phyloP scores from a whole-genome alignment of 305 asterid genomes.

The Euphrasia arctica region DNA sequence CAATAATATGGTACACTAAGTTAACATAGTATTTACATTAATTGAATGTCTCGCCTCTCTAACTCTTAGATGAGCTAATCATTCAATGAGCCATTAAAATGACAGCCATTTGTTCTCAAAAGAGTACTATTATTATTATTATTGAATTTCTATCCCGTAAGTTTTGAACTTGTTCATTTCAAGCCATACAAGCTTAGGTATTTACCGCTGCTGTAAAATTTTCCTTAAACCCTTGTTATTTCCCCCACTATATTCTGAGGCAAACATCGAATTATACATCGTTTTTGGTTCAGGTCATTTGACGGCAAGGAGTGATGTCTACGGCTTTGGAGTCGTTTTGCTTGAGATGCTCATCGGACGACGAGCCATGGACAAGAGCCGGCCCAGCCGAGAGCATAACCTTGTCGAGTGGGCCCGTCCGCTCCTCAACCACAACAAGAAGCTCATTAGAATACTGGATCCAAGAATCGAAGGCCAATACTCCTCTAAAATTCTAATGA shows the following conservation, averaged over 20 bases:
- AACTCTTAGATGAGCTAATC: background rate
- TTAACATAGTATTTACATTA: too few species aligned
- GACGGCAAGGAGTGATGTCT: conserved; percentile 81
- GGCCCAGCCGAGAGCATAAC: conserved; percentile 88
- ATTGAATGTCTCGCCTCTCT: background rate
- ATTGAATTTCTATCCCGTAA: too few species aligned
- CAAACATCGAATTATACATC: background rate
- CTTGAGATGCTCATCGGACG: conserved; percentile 88
- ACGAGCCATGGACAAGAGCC: conserved; percentile 76
- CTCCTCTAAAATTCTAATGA: conserved; percentile 47
- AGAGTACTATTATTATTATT: background rate
- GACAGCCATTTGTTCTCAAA: background rate
- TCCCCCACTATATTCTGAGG: background rate
- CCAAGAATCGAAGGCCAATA: conserved; percentile 80
- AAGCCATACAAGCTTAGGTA: background rate
- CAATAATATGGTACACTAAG: background rate
- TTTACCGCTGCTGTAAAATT: background rate
- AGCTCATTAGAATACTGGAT: conserved; percentile 66
- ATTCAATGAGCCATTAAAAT: background rate
- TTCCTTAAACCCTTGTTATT: background rate
- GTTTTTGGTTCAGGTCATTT: conserved; percentile 58
- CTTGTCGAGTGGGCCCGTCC: conserved; percentile 97
- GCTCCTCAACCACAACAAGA: conserved; percentile 60
- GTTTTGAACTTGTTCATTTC: background rate
- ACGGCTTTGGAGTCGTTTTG: conserved; percentile 88